Evolutionary conservation across 192 early-diverging fungal genomes (phyloP), one percentile per base, ranked within the genome.

Genomic region (Haplosporangium gracile): DNA sequence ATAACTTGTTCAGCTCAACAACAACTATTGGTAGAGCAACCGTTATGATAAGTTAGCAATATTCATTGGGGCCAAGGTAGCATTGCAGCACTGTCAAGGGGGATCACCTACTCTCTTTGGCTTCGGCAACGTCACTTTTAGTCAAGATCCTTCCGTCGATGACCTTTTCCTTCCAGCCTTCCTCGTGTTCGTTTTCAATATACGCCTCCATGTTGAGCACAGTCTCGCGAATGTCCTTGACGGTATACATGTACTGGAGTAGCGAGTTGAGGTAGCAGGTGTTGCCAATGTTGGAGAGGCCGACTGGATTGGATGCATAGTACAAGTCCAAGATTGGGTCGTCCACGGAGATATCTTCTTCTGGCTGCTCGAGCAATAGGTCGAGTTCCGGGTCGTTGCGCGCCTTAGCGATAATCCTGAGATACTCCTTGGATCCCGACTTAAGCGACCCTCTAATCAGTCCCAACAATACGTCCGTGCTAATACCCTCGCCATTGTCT

Each of bases 231-330:
- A 97, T 83, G 1, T 92, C 91, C 38, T 88, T 69, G 5, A 97
- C 75, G 0, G 94, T 94, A 70, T 93, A 97, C 32, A 95, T 86
- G 71, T 95, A 95, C 90, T 96, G 93, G 32, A 98, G 86, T 29
- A 98, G 83, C 49, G 95, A 95, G 83, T 97, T 98, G 24, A 98
- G 89, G 81, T 98, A 98, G 87, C 97, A 98, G 0, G 97, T 98
- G 65, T 96, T 96, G 53, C 96, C 96, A 82, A 96, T 95, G 72
- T 97, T 97, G 38, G 90, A 88, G 51, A 96, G 90, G 9, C 95
- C 96, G 0, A 94, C 91, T 9, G 96, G 96, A 43, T 92, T 91
- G 70, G 89, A 79, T n/a, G 84, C 69, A 60, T 81, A 80, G 15
- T 72, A 85, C 22, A 85, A 8, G 47, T 79, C 83, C 68, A 80